Base-by-base conservation (phyloP, 768 basidiomycete species). In the Kwoniella sp. region DNA sequence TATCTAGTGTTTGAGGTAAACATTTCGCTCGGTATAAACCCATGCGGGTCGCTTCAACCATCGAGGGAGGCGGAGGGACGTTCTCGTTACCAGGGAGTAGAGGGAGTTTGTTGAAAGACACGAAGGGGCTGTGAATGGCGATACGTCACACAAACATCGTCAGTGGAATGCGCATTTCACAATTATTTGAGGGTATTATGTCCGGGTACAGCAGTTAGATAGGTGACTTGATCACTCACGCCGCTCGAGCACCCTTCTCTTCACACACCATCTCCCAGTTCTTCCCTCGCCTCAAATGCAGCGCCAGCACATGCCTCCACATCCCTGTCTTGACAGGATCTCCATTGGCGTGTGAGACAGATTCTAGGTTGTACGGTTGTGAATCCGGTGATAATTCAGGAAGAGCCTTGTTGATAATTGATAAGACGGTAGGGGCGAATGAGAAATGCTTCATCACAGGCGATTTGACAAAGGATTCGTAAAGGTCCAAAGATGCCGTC, bases 11-110 rank as follows among this genome's bases (percentile, higher is more conserved):
- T 12, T 68, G 40, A 4, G 78, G 78, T 2, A 64, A 60, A 60
- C 78, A 79, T 66, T 79, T 79, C 19, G 78, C 78, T 27, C 64
- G 61, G 51, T 79, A 79, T 6, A 79, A 51, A 8, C 77, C 77
- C 58, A 74, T 60, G 1, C 75, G 63, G 17, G 75, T 67, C 8
- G 77, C 72, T 57, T 73, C 65, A 17, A 71, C 69, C 72, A 76
- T 77, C 8, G 29, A 29, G 2, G 59, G 21, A 8, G 78, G 66
- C 6, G 78, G 74, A 0, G 78, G 78, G 12, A 79, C 70, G 66
- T 77, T 76, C 57, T 79, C 76, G 69, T 79, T 79, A 1, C 78
- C 78, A 8, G 78, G 78, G 0, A 75, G 61, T 53, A 49, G 27
- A 10, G 77, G 70, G 2, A 77, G 60, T 54, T 77, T 77, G 68